These are phyloP conservation scores for Suhomyces coccinellae DNA, from an alignment of 1,139 yeast species.

Conservation along the genomic window DNA sequence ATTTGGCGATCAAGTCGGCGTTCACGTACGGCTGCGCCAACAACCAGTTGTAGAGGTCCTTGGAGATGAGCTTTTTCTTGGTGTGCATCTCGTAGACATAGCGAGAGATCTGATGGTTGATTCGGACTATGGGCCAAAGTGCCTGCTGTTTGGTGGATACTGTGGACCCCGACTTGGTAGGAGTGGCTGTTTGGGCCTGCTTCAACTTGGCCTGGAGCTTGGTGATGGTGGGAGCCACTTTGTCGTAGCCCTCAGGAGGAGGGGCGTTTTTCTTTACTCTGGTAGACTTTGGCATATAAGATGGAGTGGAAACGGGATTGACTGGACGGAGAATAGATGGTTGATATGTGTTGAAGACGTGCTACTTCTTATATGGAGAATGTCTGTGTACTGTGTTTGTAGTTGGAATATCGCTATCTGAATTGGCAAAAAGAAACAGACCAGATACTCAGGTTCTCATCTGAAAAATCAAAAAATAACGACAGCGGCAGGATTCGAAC, in stretches of 20 bases:
- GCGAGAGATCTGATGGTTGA: slow-evolving; percentile 74
- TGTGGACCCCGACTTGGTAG: slow-evolving; percentile 21
- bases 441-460: no score
- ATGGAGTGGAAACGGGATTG: background rate
- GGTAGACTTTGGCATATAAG: slow-evolving; percentile 15
- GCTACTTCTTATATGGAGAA: no score
- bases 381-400: no score
- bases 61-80: slow-evolving; percentile 64
- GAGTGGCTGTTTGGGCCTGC: slow-evolving; percentile 48
- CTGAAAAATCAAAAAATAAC: slow-evolving; percentile 22
- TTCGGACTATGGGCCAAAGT: slow-evolving; percentile 70
- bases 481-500: slow-evolving; percentile 91
- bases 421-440: background rate
- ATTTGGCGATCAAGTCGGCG: slow-evolving; percentile 74
- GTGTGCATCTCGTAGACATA: slow-evolving; percentile 76
- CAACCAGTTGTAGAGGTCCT: slow-evolving; percentile 76
- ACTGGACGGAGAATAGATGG: background rate
- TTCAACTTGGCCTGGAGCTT: slow-evolving; percentile 63
- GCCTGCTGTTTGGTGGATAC: slow-evolving; percentile 48
- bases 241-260: slow-evolving; percentile 77
- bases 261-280: slow-evolving; percentile 18
- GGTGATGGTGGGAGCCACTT: slow-evolving; percentile 67
- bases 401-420: no score
- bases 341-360: no score
- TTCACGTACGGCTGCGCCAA: slow-evolving; percentile 68